Evolutionary conservation across 768 basidiomycete genomes (phyloP).

Genomic region (Lentinula raphanica): DNA sequence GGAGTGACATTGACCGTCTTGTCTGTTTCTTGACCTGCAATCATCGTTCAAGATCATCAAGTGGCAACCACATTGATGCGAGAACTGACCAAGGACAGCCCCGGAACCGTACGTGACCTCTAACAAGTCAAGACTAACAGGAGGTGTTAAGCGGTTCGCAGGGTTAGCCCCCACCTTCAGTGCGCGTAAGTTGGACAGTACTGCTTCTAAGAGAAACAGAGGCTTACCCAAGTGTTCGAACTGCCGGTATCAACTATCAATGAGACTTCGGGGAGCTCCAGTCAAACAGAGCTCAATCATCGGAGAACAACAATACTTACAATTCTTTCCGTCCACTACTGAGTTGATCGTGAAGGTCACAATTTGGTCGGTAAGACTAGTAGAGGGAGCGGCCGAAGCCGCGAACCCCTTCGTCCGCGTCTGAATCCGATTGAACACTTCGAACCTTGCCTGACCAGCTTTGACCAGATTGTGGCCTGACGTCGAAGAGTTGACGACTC

Average conservation of each 20-base stretch:
- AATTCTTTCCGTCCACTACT: neutral
- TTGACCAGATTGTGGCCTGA: neutral
- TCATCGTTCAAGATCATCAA: neutral
- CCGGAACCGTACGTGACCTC: neutral
- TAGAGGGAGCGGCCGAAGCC: neutral
- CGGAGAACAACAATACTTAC: neutral
- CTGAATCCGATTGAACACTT: neutral
- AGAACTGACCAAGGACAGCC: neutral
- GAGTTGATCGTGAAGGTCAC: neutral
- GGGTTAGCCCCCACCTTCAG: neutral
- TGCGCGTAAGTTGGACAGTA: neutral
- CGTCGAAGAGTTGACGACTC: neutral
- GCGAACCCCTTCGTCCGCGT: neutral
- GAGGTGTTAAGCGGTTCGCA: neutral
- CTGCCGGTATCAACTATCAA: conserved; percentile 1
- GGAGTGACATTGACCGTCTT: neutral
- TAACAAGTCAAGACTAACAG: neutral
- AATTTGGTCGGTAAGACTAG: neutral
- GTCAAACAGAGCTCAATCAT: neutral
- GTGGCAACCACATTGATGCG: neutral
- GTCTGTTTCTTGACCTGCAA: neutral
- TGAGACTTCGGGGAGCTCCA: neutral
- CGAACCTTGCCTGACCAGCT: neutral
- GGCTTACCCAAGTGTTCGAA: conserved; percentile 1
- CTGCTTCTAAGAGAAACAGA: neutral